Percentiles rank a stretch among this genome's conserved stretches.
Conservation (phyloP, 2,329 filamentous ascomycete genomes). For the Phaeophleospora eucalypticola region DNA sequence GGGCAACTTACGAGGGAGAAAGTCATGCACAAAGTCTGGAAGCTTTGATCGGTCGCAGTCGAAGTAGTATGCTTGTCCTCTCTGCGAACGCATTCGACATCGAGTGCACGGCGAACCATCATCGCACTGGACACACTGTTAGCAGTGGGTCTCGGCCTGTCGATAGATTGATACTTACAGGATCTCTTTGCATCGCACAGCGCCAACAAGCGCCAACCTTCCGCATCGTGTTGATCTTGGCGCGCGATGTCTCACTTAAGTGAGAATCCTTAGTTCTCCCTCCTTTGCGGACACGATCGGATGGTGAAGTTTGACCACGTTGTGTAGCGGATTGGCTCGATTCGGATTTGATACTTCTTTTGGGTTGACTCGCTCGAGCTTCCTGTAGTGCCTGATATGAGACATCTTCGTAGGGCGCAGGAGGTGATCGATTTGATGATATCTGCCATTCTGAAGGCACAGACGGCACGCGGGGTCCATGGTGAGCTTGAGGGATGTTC, state of each 20-base stretch:
- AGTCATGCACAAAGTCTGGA: constrained; percentile 40
- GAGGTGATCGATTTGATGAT: not conserved
- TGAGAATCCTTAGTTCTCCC: constrained; percentile 37
- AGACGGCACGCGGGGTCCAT: too few relatives aligned
- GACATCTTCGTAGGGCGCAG: not conserved
- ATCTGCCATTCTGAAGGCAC: too few relatives aligned
- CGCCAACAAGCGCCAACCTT: constrained; percentile 47
- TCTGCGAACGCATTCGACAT: constrained; percentile 34
- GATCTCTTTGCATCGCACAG: constrained; percentile 46
- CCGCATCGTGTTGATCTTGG: constrained; percentile 44
- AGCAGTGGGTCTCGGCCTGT: not conserved
- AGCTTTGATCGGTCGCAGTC: constrained; percentile 46
- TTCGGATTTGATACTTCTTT: not conserved
- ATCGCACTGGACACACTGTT: constrained; percentile 30
- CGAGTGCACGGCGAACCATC: constrained; percentile 28
- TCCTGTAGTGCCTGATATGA: not conserved
- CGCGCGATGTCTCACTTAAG: constrained; percentile 35
- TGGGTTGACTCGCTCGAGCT: not conserved
- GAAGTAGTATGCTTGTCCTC: constrained; percentile 38
- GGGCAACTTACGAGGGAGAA: constrained; percentile 41
- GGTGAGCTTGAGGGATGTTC: too few relatives aligned
- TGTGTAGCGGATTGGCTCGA: not conserved
- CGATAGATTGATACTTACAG: constrained; percentile 27
- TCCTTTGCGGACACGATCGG: constrained; percentile 21
- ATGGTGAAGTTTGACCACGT: not conserved